A percentile compares a stretch with the other conserved stretches of the same genome.
Evolutionary conservation across 148 eudicot species (phyloP).

Genomic region (Beta vulgaris): DNA sequence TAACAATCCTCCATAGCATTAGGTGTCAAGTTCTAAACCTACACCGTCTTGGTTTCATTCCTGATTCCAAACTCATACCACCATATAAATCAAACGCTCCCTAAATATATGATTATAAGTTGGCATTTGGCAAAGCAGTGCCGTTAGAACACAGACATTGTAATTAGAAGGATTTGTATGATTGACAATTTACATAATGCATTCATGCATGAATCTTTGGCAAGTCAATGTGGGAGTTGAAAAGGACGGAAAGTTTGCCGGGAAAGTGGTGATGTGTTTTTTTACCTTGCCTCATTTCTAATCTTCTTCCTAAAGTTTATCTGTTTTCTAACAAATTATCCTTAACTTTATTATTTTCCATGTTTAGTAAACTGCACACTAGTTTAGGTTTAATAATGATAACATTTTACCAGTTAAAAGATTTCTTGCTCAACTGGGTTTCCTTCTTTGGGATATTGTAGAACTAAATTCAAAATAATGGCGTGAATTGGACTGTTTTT

Average conservation of each 20-base stretch:
- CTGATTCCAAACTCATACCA: too few species aligned
- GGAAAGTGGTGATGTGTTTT: not conserved
- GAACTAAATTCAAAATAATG: not conserved
- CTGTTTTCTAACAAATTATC: not conserved
- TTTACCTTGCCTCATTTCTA: not conserved
- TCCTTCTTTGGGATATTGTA: slow-evolving; percentile 9
- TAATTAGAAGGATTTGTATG: not conserved
- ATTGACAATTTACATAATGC: too few species aligned
- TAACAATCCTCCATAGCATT: too few species aligned
- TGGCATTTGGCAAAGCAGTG: not conserved
- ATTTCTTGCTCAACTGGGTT: slow-evolving; percentile 11
- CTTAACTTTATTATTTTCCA: not conserved
- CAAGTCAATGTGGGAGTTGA: not conserved
- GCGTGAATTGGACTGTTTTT: slow-evolving; percentile 4
- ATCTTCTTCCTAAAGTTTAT: not conserved
- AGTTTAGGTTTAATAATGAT: too few species aligned
- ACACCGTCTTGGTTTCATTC: too few species aligned
- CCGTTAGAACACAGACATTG: not conserved
- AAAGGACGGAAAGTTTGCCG: not conserved
- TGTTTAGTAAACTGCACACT: not conserved
- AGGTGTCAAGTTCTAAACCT: too few species aligned
- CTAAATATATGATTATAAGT: too few species aligned
- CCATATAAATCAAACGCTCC: too few species aligned
- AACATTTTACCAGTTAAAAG: not conserved
- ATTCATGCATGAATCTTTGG: not conserved